A percentile compares a stretch with the other conserved stretches of the same genome.
Conservation (phyloP, 371 early-diverging fungal species). For the Saksenaea oblongispora region DNA sequence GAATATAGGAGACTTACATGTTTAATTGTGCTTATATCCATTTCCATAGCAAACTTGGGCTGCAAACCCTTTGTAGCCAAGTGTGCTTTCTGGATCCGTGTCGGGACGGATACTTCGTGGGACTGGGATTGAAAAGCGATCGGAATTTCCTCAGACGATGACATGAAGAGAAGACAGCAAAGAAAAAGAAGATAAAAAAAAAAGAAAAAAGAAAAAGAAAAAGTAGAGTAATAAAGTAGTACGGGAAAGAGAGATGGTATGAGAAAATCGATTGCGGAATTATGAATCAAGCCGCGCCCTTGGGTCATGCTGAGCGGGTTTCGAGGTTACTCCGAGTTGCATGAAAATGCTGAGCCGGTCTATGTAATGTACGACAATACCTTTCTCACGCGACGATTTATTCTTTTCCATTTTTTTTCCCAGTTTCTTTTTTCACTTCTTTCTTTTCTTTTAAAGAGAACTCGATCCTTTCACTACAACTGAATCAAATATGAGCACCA, state of each 20-base stretch:
- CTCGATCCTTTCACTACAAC: background rate
- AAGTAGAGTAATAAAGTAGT: background rate
- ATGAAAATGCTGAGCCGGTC: conserved; percentile 14
- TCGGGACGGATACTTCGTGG: background rate
- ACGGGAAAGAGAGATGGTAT: background rate
- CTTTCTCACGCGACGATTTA: background rate
- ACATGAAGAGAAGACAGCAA: conserved; percentile 7
- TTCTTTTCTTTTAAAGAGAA: conserved; percentile 1
- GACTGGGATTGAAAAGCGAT: conserved; percentile 4
- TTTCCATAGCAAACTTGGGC: conserved; percentile 31
- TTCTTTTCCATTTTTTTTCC: conserved; percentile 3
- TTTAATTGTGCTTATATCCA: conserved; percentile 29
- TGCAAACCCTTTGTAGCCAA: conserved; percentile 27
- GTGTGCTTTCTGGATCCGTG: conserved; percentile 7
- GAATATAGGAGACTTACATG: conserved; percentile 22
- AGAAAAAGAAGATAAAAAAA: conserved; percentile 6
- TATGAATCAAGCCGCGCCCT: conserved; percentile 1
- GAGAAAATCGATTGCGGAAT: conserved; percentile 7
- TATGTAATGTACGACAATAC: conserved; percentile 1
- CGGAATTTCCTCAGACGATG: background rate
- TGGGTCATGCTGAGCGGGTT: conserved; percentile 8
- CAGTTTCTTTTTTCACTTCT: conserved; percentile 10
- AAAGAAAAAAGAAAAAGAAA: conserved; percentile 14
- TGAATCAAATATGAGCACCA: background rate
- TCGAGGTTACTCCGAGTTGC: conserved; percentile 3